Base-by-base conservation (phyloP, 192 early-diverging fungal genomes). In the Gamsiella multidivaricata region DNA sequence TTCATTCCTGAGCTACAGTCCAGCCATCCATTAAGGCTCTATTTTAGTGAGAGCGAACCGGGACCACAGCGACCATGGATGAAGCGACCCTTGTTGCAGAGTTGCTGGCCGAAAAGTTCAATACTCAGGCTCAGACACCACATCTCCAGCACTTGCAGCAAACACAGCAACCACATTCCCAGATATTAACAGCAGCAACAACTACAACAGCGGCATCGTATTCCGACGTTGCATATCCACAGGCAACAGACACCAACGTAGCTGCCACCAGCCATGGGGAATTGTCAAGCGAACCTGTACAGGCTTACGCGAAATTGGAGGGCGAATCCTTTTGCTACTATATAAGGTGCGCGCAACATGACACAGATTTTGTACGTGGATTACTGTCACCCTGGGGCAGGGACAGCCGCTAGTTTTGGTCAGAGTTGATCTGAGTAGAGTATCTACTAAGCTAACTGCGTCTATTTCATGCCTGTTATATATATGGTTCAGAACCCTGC, bases 281-380 rank as follows among this genome's bases (percentile, higher is more conserved):
- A 1, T 31, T 47, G 2, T 51, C 65, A 8, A 41, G 55, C n/a
- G 70, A 73, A 15, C 90, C 91, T 1, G 90, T 96, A 5, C 93
- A 93, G 76, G 93, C 93, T 0, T 96, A 94, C 72, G 95, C 95
- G 18, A 96, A 96, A 80, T 88, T 96, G n/a, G 92, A 94, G 73
- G 91, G 94, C 26, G 85, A 91, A 18, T 88, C 89, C 17, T 89
- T 94, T 53, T 92, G 89, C 64, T 95, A 95, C 81, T 94, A 92
- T 60, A 90, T 97, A 47, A 81, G 70, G 70, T 73, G 26, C 10
- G 68, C 26, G 4, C 11, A 11, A 39, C 12, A 6, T 22, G 3
- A n/a, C 36, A 34, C 15, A 37, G 61, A 14, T 34, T 9, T n/a
- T n/a, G n/a, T n/a, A n/a, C n/a, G n/a, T n/a, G n/a, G n/a, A n/a